Conservation (phyloP, 1,284 basidiomycete genomes). For the Ceratobasidium sp. region DNA sequence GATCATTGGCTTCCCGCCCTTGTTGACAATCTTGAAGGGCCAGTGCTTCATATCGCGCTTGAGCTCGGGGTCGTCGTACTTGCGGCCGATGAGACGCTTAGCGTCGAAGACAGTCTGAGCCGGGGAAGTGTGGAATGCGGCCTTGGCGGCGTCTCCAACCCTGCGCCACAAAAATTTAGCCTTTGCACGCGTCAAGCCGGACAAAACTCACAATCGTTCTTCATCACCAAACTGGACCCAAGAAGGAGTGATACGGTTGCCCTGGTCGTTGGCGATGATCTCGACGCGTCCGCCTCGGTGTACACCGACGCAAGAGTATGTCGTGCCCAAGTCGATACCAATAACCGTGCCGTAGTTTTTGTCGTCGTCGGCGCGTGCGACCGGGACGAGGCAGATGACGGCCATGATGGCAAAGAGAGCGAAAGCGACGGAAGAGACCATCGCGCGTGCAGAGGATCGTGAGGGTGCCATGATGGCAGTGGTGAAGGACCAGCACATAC, state of each 20-base stretch:
- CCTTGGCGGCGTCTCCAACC: background rate
- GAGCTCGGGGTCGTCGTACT: constrained; percentile 56
- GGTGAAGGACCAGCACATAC: background rate
- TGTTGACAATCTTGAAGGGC: constrained; percentile 62
- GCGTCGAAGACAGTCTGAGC: constrained; percentile 66
- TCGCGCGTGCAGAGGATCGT: constrained; percentile 35
- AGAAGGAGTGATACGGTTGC: constrained; percentile 56
- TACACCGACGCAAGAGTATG: constrained; percentile 27
- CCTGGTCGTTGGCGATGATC: constrained; percentile 48
- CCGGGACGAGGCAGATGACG: constrained; percentile 43
- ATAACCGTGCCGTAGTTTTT: constrained; percentile 58
- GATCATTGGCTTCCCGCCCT: constrained; percentile 64
- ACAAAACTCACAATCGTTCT: constrained; percentile 32
- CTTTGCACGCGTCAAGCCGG: too few species aligned
- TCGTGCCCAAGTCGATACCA: constrained; percentile 59
- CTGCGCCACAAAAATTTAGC: background rate
- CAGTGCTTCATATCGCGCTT: constrained; percentile 59
- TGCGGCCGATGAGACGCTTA: constrained; percentile 64
- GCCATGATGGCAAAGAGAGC: constrained; percentile 43
- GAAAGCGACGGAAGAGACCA: constrained; percentile 43
- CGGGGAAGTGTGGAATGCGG: constrained; percentile 28
- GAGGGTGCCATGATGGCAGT: constrained; percentile 44
- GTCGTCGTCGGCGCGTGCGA: constrained; percentile 53
- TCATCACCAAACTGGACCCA: constrained; percentile 53
- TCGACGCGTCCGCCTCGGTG: constrained; percentile 10